Evolutionary conservation across 768 basidiomycete species (phyloP), one percentile per base, ranked within the genome.

Genomic region (Tricholoma terreum): DNA sequence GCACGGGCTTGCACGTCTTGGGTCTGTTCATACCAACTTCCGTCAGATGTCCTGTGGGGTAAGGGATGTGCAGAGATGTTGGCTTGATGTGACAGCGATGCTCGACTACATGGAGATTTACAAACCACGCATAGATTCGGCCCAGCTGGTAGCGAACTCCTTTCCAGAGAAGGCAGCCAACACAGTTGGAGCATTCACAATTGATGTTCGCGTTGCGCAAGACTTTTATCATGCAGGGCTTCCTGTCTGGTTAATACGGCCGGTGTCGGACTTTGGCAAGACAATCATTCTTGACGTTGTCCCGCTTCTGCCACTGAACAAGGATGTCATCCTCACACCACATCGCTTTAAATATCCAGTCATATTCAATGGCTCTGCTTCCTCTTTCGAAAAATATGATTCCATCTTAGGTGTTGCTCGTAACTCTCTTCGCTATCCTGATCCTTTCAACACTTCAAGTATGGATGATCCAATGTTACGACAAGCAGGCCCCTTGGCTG

Each of bases 41-140:
- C 19, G 19, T 8, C 42, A 43, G 17, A 43, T 43, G n/a, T n/a
- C n/a, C n/a, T n/a, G n/a, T n/a, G n/a, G n/a, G n/a, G n/a, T n/a
- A n/a, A n/a, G n/a, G n/a, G 48, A 50, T 50, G 48, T 50, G 4
- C 48, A 50, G 24, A 50, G 48, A n/a, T n/a, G n/a, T n/a, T n/a
- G n/a, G n/a, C n/a, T n/a, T n/a, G n/a, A n/a, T n/a, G n/a, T n/a
- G n/a, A n/a, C n/a, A n/a, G n/a, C n/a, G n/a, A n/a, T n/a, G n/a
- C n/a, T n/a, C n/a, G n/a, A n/a, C n/a, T n/a, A n/a, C n/a, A n/a
- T n/a, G n/a, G n/a, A n/a, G n/a, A n/a, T n/a, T n/a, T n/a, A n/a
- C n/a, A n/a, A n/a, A n/a, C n/a, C n/a, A n/a, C n/a, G n/a, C n/a
- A n/a, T n/a, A n/a, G n/a, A n/a, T n/a, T n/a, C n/a, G n/a, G n/a